A percentile compares a stretch with the other conserved stretches of the same genome.
Conservation (phyloP, 768 basidiomycete genomes). For the Dentipellis fragilis region DNA sequence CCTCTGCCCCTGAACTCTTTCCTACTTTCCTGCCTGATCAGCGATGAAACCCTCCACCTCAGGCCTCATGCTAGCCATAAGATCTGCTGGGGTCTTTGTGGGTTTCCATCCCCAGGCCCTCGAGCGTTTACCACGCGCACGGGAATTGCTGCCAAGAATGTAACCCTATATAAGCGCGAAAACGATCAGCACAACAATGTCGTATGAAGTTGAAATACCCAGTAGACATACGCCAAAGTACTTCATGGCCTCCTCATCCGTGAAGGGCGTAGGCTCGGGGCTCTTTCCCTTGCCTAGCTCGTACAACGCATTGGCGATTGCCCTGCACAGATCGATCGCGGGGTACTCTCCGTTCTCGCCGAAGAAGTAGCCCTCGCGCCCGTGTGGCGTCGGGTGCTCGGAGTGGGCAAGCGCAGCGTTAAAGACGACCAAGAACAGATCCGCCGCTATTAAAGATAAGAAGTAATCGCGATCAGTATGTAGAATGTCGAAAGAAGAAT, state of each 20-base stretch:
- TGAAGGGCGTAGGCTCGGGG: constrained; percentile 35
- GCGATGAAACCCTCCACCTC: constrained; percentile 27
- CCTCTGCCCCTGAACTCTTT: too few species aligned
- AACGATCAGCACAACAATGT: not conserved
- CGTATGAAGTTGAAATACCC: not conserved
- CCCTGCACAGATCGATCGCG: constrained; percentile 24
- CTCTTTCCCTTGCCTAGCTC: constrained; percentile 21
- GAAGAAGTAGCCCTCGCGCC: constrained; percentile 28
- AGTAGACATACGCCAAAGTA: constrained; percentile 16
- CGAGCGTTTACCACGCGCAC: constrained; percentile 32
- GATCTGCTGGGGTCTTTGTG: constrained; percentile 34
- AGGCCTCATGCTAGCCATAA: constrained; percentile 35
- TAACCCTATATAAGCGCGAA: constrained; percentile 5
- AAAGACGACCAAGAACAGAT: constrained; percentile 33
- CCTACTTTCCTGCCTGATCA: too few species aligned
- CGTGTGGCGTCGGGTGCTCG: constrained; percentile 15
- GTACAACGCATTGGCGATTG: constrained; percentile 25
- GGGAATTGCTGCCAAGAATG: constrained; percentile 25
- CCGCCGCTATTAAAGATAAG: constrained; percentile 30
- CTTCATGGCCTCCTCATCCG: constrained; percentile 31
- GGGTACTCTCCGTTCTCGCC: constrained; percentile 24
- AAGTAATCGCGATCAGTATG: too few species aligned
- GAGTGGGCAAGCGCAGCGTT: constrained; percentile 22
- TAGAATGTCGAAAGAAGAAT: too few species aligned
- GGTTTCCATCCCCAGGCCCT: constrained; percentile 44